phyloP scores from a whole-genome alignment of 768 basidiomycete species.

The Mycena venus region DNA sequence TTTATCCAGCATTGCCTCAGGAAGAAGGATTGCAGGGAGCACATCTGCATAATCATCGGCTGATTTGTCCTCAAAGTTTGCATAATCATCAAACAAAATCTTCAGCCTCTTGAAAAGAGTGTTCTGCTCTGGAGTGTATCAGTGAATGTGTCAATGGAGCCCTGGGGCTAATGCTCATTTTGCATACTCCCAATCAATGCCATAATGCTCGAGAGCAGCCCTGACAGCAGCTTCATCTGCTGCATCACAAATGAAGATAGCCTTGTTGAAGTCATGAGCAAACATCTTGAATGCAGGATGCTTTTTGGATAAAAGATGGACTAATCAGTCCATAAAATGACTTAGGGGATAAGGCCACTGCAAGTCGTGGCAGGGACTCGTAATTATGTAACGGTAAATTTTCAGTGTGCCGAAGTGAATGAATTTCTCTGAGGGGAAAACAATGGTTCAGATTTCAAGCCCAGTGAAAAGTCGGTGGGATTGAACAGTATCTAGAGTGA shows the following conservation, averaged over 20 bases:
- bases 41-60: neutral
- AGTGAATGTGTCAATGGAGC: neutral
- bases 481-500: too few species aligned
- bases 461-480: too few species aligned
- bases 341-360: too few species aligned
- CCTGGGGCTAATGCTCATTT: neutral
- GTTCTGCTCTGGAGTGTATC: neutral
- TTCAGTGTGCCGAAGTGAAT: too few species aligned
- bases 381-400: too few species aligned
- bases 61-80: neutral
- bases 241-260: neutral
- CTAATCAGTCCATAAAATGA: too few species aligned
- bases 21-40: conserved; percentile 2
- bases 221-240: neutral
- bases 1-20: neutral
- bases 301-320: neutral
- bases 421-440: too few species aligned
- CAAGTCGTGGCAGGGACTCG: too few species aligned
- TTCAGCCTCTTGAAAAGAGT: neutral
- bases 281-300: conserved; percentile 1
- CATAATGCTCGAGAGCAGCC: neutral
- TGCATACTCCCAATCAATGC: neutral
- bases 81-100: neutral
- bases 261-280: neutral
- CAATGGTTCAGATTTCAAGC: too few species aligned